Conservation (phyloP, 2,329 filamentous ascomycete species). For the Dactylellina parvicollis region DNA sequence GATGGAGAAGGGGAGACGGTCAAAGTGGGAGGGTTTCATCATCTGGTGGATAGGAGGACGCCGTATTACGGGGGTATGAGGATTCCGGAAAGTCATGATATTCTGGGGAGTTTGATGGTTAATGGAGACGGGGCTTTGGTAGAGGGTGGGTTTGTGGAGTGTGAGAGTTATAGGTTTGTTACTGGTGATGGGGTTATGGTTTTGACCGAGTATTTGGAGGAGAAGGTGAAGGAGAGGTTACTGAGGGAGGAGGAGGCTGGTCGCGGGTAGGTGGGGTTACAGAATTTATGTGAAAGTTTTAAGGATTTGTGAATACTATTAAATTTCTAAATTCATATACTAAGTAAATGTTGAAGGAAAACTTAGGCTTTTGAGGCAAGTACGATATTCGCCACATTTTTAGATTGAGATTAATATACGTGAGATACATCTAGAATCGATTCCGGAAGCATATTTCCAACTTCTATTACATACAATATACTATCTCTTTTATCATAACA, state of each 20-base stretch:
- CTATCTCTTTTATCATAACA: too few species aligned
- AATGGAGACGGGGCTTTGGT: slow-evolving; percentile 69
- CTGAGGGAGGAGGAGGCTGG: slow-evolving; percentile 64
- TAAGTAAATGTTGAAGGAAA: too few species aligned
- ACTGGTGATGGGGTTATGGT: slow-evolving; percentile 73
- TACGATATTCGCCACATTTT: too few species aligned
- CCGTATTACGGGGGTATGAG: slow-evolving; percentile 70
- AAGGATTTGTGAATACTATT: too few species aligned
- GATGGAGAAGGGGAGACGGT: slow-evolving; percentile 59
- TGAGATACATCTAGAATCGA: too few species aligned
- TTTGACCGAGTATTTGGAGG: slow-evolving; percentile 67
- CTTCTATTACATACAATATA: too few species aligned
- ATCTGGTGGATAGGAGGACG: slow-evolving; percentile 72
- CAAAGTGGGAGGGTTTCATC: slow-evolving; percentile 70
- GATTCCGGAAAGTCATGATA: slow-evolving; percentile 76
- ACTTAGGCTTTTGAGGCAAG: too few species aligned
- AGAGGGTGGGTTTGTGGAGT: slow-evolving; percentile 57
- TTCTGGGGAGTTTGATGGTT: slow-evolving; percentile 74
- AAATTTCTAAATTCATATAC: too few species aligned
- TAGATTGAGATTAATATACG: too few species aligned
- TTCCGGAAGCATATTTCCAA: too few species aligned
- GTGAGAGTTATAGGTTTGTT: slow-evolving; percentile 72
- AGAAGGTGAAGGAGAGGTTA: slow-evolving; percentile 68
- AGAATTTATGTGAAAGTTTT: neutral
- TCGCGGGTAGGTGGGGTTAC: neutral